Percentiles rank a stretch among this genome's conserved stretches.
Conservation (phyloP, 2,329 filamentous ascomycete genomes). For the Aspergillus uvarum region DNA sequence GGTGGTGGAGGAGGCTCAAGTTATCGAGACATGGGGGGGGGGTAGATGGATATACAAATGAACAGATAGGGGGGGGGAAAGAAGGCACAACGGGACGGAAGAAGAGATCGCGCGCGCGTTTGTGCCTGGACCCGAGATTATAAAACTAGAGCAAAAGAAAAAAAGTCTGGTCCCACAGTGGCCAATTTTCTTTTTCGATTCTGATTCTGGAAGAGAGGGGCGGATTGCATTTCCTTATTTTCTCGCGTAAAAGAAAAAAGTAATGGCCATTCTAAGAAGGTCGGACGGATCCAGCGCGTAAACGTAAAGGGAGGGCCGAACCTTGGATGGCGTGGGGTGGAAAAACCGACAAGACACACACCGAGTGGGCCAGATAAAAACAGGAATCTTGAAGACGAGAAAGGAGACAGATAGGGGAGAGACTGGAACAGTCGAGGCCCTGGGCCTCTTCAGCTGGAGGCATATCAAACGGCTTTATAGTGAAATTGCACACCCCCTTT, state of each 20-base stretch:
- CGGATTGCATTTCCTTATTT: not conserved
- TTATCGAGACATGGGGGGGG: slow-evolving; percentile 3
- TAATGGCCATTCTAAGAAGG: not conserved
- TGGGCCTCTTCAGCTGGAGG: not conserved
- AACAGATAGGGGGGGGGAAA: not conserved
- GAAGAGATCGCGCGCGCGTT: slow-evolving; percentile 8
- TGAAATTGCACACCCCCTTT: not conserved
- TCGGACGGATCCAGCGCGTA: slow-evolving; percentile 1
- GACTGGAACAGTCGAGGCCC: not conserved
- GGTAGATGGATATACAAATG: not conserved
- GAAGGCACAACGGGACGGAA: not conserved
- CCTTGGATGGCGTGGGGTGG: slow-evolving; percentile 8
- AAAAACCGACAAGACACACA: not conserved
- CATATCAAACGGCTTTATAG: not conserved
- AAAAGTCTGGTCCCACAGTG: slow-evolving; percentile 2
- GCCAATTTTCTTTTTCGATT: slow-evolving; percentile 3
- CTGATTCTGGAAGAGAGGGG: slow-evolving; percentile 1
- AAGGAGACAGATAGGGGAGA: not conserved
- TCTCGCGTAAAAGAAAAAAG: not conserved
- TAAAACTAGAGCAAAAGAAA: not conserved
- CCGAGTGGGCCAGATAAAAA: not conserved
- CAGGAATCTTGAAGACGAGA: not conserved
- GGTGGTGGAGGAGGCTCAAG: not conserved
- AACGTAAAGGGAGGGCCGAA: slow-evolving; percentile 4
- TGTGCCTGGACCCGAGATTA: slow-evolving; percentile 9